These are phyloP conservation scores for Ustilago hordei DNA, from an alignment of 1,284 basidiomycete genomes.

Conservation along the genomic window DNA sequence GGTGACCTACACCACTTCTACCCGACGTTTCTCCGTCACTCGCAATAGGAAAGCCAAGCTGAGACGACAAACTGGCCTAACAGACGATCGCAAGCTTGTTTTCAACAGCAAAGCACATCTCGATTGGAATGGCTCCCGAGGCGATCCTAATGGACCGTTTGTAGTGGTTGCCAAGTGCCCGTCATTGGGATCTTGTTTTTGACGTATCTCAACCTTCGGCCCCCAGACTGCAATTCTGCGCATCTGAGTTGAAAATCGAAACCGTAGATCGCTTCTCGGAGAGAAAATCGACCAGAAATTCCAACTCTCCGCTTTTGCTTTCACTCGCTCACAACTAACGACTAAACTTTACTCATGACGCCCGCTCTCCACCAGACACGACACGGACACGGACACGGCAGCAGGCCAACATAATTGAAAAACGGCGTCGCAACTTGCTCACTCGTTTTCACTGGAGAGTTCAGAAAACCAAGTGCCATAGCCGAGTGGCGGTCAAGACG, in stretches of 20 bases:
- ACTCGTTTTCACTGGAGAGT: constrained; percentile 6
- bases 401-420: too few species aligned
- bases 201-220: constrained; percentile 9
- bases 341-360: too few species aligned
- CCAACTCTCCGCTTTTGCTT: not conserved
- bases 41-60: too few species aligned
- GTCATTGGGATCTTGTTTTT: not conserved
- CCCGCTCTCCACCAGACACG: not conserved
- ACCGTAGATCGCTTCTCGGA: constrained; percentile 19
- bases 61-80: too few species aligned
- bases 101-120: too few species aligned
- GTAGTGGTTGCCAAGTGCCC: too few species aligned
- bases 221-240: not conserved
- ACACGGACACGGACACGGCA: constrained; percentile 1
- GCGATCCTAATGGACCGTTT: too few species aligned
- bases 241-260: not conserved
- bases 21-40: too few species aligned
- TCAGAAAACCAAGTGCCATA: not conserved
- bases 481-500: constrained; percentile 1
- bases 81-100: too few species aligned
- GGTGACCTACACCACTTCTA: too few species aligned
- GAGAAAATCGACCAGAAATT: constrained; percentile 5
- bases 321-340: not conserved
- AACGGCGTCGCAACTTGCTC: not conserved
- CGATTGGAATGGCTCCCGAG: too few species aligned